These are phyloP conservation scores for Sclerotinia glacialis DNA, from an alignment of 2,329 filamentous ascomycete species.

Conservation along the genomic window DNA sequence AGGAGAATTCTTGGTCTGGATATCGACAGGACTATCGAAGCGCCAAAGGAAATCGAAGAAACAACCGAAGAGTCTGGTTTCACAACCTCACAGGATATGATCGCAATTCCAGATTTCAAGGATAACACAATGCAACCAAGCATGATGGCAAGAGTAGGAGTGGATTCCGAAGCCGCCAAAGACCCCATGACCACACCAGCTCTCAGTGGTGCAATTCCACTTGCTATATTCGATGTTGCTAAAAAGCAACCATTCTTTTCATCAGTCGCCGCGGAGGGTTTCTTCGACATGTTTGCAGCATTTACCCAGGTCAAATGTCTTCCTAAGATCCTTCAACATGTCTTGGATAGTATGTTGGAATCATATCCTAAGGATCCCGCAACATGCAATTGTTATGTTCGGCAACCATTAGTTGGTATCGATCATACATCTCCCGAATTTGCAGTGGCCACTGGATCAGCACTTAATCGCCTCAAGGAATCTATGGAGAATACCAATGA, in stretches of 20 bases:
- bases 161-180: constrained; percentile 45
- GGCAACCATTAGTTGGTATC: constrained; percentile 66
- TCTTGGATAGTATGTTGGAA: constrained; percentile 62
- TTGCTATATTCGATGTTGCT: constrained; percentile 85
- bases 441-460: constrained; percentile 64
- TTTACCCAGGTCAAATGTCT: constrained; percentile 68
- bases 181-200: constrained; percentile 64
- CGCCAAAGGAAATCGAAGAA: constrained; percentile 47
- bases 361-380: constrained; percentile 58
- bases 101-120: constrained; percentile 56
- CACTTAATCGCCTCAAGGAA: constrained; percentile 60
- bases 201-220: constrained; percentile 86
- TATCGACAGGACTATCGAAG: constrained; percentile 43
- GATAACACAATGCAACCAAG: constrained; percentile 45
- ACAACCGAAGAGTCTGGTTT: constrained; percentile 43
- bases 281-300: constrained; percentile 74
- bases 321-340: constrained; percentile 66
- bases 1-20: constrained; percentile 66
- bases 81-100: constrained; percentile 45
- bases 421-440: constrained; percentile 65
- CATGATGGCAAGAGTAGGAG: constrained; percentile 51
- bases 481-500: constrained; percentile 47
- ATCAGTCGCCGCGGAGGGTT: constrained; percentile 64
- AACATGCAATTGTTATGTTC: constrained; percentile 69
- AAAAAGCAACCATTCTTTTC: constrained; percentile 73